phyloP scores from a whole-genome alignment of 139 green algal species.

The Limnomonas spitsbergensis region DNA sequence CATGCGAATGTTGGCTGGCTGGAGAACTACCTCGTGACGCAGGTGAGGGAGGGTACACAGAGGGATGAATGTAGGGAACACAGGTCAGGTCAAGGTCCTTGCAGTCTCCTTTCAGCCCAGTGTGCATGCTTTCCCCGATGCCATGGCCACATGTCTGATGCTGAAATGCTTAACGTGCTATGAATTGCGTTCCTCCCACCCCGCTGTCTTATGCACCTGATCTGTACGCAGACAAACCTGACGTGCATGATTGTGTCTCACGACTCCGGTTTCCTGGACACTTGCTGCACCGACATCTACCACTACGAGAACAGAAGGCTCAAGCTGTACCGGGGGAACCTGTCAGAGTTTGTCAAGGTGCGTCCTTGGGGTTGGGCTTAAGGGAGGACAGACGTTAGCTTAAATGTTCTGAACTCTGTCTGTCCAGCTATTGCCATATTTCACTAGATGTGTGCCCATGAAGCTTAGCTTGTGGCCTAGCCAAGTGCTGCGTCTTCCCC shows the following conservation, averaged over 20 bases:
- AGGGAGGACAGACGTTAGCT: background rate
- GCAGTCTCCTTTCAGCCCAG: too few relatives aligned
- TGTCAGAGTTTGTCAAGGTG: constrained; percentile 85
- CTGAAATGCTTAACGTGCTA: too few relatives aligned
- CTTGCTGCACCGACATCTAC: constrained; percentile 82
- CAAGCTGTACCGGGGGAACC: constrained; percentile 81
- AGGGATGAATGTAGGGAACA: too few relatives aligned
- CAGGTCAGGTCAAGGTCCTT: too few relatives aligned
- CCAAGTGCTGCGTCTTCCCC: too few relatives aligned
- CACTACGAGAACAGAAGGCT: constrained; percentile 85
- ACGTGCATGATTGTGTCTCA: constrained; percentile 87
- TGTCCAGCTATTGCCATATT: too few relatives aligned
- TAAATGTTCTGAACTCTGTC: too few relatives aligned
- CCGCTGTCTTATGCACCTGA: too few relatives aligned
- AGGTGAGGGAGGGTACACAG: constrained; percentile 25
- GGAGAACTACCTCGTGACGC: constrained; percentile 65
- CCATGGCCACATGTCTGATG: too few relatives aligned
- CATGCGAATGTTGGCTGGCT: constrained; percentile 84
- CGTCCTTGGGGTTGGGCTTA: background rate
- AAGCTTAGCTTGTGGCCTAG: too few relatives aligned
- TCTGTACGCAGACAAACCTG: constrained; percentile 43
- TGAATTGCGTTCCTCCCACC: too few relatives aligned
- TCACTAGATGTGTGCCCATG: background rate
- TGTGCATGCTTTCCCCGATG: too few relatives aligned
- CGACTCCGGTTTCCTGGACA: constrained; percentile 85